Evolutionary conservation across 768 basidiomycete species (phyloP), one percentile per base, ranked within the genome.

Genomic region (Phylloporus arenicola): DNA sequence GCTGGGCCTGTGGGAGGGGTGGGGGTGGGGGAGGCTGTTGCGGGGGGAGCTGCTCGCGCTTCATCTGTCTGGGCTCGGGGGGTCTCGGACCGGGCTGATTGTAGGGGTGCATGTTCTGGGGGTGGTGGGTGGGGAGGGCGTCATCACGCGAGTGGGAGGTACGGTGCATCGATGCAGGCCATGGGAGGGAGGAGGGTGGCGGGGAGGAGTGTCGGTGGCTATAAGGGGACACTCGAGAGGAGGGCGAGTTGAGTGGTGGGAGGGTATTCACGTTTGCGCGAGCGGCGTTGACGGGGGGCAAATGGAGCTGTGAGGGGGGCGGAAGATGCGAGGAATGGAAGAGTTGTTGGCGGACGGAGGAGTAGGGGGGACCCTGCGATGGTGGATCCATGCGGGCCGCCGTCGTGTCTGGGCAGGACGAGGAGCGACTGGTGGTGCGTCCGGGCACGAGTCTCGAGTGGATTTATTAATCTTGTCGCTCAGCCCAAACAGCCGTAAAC

Each of bases 271-370:
- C 53, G 50, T 56, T 64, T 2, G 70, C 66, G 54, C 72, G 67
- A 20, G 68, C 61, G 17, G 70, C 48, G 50, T 60, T 66, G 3
- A 64, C 64, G 33, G 69, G 70, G 3, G 71, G 63, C 13, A 71
- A 65, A 45, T 71, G 72, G 16, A 75, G 65, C 50, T 71, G 70
- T 0, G 73, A 71, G 0, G 75, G 75, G 0, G 73, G 74, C 0
- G 74, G 74, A 24, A 75, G 72, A 55, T 74, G 75, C 3, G 70
- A 61, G 1, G 73, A 71, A 25, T 70, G 70, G 57, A 74, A 76
- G 46, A 73, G 67, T 43, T 69, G 69, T 12, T 65, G 64, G 6
- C 64, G 64, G 0, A 61, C 59, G 33, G 53, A 46, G 4, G 63
- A 51, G 56, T 64, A 63, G 11, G 64, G 57, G n/a, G 62, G 58